Base-by-base conservation (phyloP, 768 basidiomycete genomes). In the Boletus rubroflammeus region DNA sequence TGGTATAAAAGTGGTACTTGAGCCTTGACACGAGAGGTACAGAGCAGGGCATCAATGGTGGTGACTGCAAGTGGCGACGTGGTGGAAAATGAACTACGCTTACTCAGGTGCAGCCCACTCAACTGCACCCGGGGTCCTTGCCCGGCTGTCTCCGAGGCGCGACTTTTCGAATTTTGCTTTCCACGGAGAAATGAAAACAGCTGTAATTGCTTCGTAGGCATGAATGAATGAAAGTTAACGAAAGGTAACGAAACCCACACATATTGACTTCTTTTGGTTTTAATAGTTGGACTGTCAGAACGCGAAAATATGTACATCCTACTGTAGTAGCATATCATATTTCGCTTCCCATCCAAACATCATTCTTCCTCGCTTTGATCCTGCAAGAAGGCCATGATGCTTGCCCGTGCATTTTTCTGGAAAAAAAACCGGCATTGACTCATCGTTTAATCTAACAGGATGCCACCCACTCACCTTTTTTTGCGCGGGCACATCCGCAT, bases 321-420 rank as follows among this genome's bases (percentile, higher is more conserved):
- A n/a, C n/a, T n/a, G n/a, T n/a, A n/a, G n/a, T n/a, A 25, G 31
- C 2, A 15, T 52, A 40, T 3, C 26, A 36, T 17, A 29, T 14
- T 8, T 10, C 23, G 5, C n/a, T 11, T 11, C n/a, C 11, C 29
- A 26, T 15, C 17, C 7, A 13, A 21, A 32, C 17, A 15, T 60
- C 35, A 69, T 31, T 71, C 82, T 19, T 80, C 79, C 35, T 86
- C 85, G 60, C 86, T 88, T 62, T 90, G 85, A 61, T 87, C 85
- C 36, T 72, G 76, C 55, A 91, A 72, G 66, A 90, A 90, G 6
- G 84, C 85, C 75, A 79, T 80, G 47, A 91, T 88, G 54, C 82
- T 86, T 53, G 75, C 73, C 19, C 79, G 74, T 19, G 81, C 81
- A 42, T 72, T 81, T 53, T 60, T 65, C 78, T 78, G 50, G n/a